Evolutionary conservation across 805 yeast species (phyloP).

Genomic region (Lipomyces chichibuensis): DNA sequence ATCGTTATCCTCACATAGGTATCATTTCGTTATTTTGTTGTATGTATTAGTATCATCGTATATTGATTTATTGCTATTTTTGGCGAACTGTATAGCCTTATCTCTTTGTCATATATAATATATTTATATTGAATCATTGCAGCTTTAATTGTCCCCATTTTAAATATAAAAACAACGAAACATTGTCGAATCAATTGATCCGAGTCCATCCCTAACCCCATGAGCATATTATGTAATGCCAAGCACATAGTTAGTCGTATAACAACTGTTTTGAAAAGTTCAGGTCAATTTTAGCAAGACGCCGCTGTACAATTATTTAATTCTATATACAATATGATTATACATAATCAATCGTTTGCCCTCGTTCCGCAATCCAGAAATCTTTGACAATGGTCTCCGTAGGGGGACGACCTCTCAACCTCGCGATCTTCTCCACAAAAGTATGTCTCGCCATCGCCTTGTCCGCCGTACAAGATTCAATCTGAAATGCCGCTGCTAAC

Average conservation of each 20-base stretch:
- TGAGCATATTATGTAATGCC: background rate
- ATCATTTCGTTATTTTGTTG: background rate
- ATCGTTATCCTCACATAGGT: no score
- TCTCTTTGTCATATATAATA: background rate
- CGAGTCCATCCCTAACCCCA: background rate
- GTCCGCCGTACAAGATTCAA: background rate
- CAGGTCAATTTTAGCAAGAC: no score
- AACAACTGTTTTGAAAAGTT: no score
- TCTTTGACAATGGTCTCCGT: constrained; percentile 36
- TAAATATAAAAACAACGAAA: no score
- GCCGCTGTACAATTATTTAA: no score
- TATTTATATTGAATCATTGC: background rate
- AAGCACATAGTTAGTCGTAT: no score
- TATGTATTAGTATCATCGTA: background rate
- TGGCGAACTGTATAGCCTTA: background rate
- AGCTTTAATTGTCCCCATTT: background rate
- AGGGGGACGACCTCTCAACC: constrained; percentile 34
- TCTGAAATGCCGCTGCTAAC: constrained; percentile 5
- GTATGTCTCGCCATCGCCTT: constrained; percentile 8
- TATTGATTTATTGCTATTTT: background rate
- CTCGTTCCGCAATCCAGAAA: constrained; percentile 35
- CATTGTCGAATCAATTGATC: no score
- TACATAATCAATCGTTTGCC: constrained; percentile 26
- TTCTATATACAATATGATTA: background rate
- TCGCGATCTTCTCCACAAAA: constrained; percentile 28